Evolutionary conservation across 306 rosid species (phyloP).

Genomic region (Astragalus glycyphyllos): DNA sequence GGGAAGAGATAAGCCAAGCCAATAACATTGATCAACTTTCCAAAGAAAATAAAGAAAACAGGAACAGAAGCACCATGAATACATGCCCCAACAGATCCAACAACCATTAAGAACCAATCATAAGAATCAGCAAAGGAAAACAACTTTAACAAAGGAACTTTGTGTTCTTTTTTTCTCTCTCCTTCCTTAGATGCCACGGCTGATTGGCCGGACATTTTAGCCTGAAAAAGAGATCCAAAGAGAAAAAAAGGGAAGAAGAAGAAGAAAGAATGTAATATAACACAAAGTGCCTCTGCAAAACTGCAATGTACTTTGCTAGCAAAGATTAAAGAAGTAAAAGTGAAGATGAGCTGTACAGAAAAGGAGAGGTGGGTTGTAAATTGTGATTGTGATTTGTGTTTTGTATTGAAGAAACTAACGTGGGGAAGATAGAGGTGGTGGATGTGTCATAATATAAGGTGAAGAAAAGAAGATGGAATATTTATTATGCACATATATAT

Average conservation of each 20-base stretch:
- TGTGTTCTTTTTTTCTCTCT: slow-evolving; percentile 47
- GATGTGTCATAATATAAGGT: slow-evolving; percentile 51
- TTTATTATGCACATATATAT: slow-evolving; percentile 39
- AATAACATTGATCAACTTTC: slow-evolving; percentile 80
- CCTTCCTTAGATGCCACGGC: slow-evolving; percentile 33
- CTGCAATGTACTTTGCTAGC: slow-evolving; percentile 16
- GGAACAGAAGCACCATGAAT: slow-evolving; percentile 97
- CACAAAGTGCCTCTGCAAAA: slow-evolving; percentile 14
- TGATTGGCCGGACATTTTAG: slow-evolving; percentile 49
- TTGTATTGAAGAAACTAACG: slow-evolving; percentile 43
- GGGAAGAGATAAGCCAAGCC: slow-evolving; percentile 95
- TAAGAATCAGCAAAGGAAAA: slow-evolving; percentile 82
- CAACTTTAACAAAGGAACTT: slow-evolving; percentile 67
- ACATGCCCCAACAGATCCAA: slow-evolving; percentile 87
- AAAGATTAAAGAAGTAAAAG: slow-evolving; percentile 12
- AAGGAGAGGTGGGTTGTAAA: slow-evolving; percentile 33
- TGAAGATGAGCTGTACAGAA: background rate
- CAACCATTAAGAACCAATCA: slow-evolving; percentile 68
- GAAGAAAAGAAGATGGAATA: slow-evolving; percentile 49
- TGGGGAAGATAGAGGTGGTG: slow-evolving; percentile 41
- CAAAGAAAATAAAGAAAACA: slow-evolving; percentile 89
- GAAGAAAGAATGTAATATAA: background rate
- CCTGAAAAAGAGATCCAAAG: slow-evolving; percentile 21
- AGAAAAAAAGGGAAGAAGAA: background rate
- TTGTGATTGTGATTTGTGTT: slow-evolving; percentile 17